Conservation (phyloP, 768 basidiomycete genomes). For the Mycena olivaceomarginata region DNA sequence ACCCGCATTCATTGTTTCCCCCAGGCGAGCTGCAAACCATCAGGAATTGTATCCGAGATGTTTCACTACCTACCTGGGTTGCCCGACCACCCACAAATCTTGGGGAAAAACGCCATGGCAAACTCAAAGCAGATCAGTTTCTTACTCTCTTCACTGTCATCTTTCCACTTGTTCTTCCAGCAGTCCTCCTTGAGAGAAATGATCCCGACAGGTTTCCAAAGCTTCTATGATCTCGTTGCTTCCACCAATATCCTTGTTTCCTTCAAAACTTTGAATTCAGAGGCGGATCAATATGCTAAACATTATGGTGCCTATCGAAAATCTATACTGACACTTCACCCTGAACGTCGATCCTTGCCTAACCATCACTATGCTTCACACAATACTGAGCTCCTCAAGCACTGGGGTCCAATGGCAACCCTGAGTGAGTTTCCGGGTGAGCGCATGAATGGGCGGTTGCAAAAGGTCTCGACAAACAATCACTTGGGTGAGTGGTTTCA, state of each 20-base stretch:
- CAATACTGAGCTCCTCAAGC: conserved; percentile 19
- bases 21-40: background rate
- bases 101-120: conserved; percentile 45
- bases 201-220: conserved; percentile 3
- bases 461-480: too few relatives aligned
- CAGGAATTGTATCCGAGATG: background rate
- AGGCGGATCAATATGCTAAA: conserved; percentile 28
- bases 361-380: conserved; percentile 45
- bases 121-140: conserved; percentile 45
- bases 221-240: conserved; percentile 36
- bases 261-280: conserved; percentile 30
- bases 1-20: background rate
- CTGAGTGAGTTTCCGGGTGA: conserved; percentile 41
- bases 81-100: conserved; percentile 42
- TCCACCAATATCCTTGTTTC: conserved; percentile 40
- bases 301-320: conserved; percentile 29
- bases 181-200: conserved; percentile 23
- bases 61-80: conserved; percentile 41
- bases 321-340: conserved; percentile 14
- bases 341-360: conserved; percentile 21
- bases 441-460: conserved; percentile 10
- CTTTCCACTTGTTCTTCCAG: conserved; percentile 35
- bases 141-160: conserved; percentile 38
- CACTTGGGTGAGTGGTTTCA: too few relatives aligned
- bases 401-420: conserved; percentile 38